Evolutionary conservation across 345 rosid species (phyloP).

Genomic region (Lepidium didymum): DNA sequence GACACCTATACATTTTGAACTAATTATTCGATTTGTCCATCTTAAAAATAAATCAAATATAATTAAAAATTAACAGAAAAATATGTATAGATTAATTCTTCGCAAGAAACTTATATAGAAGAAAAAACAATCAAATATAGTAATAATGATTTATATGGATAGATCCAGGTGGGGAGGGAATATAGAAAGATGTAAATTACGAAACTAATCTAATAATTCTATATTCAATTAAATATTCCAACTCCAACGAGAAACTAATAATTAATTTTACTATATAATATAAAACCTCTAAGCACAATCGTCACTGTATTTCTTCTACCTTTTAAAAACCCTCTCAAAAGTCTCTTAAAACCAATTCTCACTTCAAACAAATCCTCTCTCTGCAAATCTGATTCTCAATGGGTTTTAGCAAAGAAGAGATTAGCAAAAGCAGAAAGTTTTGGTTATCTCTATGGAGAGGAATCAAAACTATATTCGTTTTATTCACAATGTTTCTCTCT

Average conservation of each 20-base stretch:
- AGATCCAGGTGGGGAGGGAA: background rate
- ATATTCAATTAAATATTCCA: background rate
- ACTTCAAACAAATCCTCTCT: background rate
- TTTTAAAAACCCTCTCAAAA: slow-evolving; percentile 15
- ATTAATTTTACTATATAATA: background rate
- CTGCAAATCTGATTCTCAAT: slow-evolving; percentile 18
- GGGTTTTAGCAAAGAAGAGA: slow-evolving; percentile 70
- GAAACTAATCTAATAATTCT: background rate
- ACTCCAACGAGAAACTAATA: background rate
- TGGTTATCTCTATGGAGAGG: slow-evolving; percentile 44
- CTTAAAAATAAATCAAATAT: background rate
- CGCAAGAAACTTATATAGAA: background rate
- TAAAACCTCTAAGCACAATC: background rate
- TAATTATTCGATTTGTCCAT: too few relatives aligned
- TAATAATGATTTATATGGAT: background rate
- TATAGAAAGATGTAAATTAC: background rate
- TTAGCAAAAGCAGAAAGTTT: slow-evolving; percentile 26
- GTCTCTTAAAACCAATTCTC: background rate
- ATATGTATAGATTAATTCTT: background rate
- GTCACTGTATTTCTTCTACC: slow-evolving; percentile 1
- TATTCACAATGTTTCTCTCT: slow-evolving; percentile 63
- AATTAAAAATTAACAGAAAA: background rate
- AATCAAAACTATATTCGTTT: slow-evolving; percentile 64
- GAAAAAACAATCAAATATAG: background rate
- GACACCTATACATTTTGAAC: too few relatives aligned